These are phyloP conservation scores for Picochlorum sp. DNA, from an alignment of 139 green algal species.

Conservation along the genomic window DNA sequence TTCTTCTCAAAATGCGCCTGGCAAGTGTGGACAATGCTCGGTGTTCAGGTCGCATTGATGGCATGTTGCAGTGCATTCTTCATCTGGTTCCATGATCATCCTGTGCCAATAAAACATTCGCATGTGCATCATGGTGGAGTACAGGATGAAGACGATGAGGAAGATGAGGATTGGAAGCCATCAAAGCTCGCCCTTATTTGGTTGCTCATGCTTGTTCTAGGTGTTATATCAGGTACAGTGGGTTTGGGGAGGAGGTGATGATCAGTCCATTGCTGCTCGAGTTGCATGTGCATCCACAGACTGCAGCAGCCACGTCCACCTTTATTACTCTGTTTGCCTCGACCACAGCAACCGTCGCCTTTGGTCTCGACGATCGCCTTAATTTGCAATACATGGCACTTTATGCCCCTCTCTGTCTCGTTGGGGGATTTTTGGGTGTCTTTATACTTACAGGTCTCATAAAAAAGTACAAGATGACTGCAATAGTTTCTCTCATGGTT, in stretches of 20 bases:
- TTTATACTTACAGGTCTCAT: conserved; percentile 4
- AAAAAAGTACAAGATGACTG: not conserved
- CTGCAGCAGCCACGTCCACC: conserved; percentile 9
- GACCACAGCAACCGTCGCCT: conserved; percentile 1
- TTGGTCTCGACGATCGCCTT: conserved; percentile 7
- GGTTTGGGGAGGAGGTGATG: conserved; percentile 11
- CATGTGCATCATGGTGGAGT: not conserved
- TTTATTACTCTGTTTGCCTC: conserved; percentile 9
- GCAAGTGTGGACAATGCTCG: conserved; percentile 10
- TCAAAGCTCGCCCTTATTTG: not conserved
- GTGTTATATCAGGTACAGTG: conserved; percentile 6
- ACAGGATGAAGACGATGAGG: not conserved
- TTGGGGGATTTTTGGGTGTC: conserved; percentile 9
- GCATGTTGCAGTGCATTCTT: not conserved
- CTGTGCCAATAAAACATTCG: not conserved
- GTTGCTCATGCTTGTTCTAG: not conserved
- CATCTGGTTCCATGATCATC: conserved; percentile 1
- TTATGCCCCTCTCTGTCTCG: conserved; percentile 6
- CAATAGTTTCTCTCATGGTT: conserved; percentile 1
- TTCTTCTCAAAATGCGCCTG: conserved; percentile 11
- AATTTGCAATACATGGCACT: conserved; percentile 9
- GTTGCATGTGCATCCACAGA: conserved; percentile 1
- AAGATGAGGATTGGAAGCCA: not conserved
- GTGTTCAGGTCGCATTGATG: conserved; percentile 6
- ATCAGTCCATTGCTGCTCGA: conserved; percentile 6